A percentile compares a stretch with the other conserved stretches of the same genome.
phyloP scores from a whole-genome alignment of 176 grass and related monocot species.

The Canna indica region DNA sequence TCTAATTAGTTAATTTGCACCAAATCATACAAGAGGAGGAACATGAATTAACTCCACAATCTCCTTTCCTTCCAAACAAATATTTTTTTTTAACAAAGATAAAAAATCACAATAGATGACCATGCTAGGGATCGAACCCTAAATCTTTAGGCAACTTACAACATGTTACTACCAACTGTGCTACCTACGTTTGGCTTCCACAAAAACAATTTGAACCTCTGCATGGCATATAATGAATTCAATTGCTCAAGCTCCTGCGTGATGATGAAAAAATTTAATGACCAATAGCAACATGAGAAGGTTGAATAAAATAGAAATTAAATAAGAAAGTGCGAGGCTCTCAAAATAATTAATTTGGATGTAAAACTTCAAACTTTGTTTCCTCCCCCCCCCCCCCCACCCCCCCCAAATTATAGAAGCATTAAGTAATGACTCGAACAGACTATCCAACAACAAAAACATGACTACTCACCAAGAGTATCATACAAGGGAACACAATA shows the following conservation, averaged over 20 bases:
- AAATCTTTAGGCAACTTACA: no score
- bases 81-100: no score
- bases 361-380: background rate
- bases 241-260: conserved; percentile 64
- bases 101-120: no score
- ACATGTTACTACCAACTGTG: no score
- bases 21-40: background rate
- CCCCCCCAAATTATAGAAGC: background rate
- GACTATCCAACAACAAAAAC: background rate
- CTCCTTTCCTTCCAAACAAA: conserved; percentile 82
- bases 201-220: conserved; percentile 80
- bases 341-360: background rate
- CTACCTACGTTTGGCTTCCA: no score
- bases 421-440: background rate
- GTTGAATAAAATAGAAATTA: background rate
- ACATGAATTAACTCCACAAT: conserved; percentile 35
- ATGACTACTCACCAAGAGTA: conserved; percentile 60
- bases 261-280: background rate
- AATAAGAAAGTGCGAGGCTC: background rate
- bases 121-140: no score
- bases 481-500: conserved; percentile 85
- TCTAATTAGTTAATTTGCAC: background rate
- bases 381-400: no score
- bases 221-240: conserved; percentile 89
- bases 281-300: background rate